Conservation (phyloP, 2,329 filamentous ascomycete genomes). For the Hymenoscyphus albidus region DNA sequence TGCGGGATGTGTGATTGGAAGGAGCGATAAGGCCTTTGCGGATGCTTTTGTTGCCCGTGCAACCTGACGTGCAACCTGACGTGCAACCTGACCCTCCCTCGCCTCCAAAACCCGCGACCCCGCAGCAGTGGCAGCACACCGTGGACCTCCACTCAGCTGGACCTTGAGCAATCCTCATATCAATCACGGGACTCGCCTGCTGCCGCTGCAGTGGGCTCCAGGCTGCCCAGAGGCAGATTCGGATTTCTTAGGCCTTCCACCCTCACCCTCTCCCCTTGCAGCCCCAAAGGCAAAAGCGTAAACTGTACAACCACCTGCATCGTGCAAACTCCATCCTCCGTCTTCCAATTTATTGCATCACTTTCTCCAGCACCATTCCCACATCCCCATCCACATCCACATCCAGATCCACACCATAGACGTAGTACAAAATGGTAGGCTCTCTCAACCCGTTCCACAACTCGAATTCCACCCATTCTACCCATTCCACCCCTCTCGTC, state of each 20-base stretch:
- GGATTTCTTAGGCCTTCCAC: not conserved
- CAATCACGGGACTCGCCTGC: too few species aligned
- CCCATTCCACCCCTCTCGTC: not conserved
- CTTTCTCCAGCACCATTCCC: constrained; percentile 8
- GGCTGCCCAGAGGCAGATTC: not conserved
- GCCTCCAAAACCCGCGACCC: not conserved
- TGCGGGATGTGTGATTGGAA: not conserved
- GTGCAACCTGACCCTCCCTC: not conserved
- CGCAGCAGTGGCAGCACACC: not conserved
- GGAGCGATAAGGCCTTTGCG: not conserved
- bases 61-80: too few species aligned
- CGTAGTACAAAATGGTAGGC: constrained; percentile 27
- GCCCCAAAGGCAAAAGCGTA: constrained; percentile 7
- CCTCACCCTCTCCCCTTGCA: not conserved
- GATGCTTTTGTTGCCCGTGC: too few species aligned
- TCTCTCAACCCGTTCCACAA: not conserved
- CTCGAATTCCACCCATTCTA: not conserved
- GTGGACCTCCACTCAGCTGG: too few species aligned
- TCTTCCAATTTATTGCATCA: not conserved
- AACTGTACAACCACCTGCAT: constrained; percentile 12
- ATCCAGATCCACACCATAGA: constrained; percentile 9
- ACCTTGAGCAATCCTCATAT: too few species aligned
- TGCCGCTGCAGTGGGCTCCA: too few species aligned
- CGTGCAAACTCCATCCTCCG: constrained; percentile 13
- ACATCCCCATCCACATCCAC: constrained; percentile 9